Evolutionary conservation across 768 basidiomycete genomes (phyloP), one percentile per base, ranked within the genome.

Genomic region (Cantharellus cinnabarinus): DNA sequence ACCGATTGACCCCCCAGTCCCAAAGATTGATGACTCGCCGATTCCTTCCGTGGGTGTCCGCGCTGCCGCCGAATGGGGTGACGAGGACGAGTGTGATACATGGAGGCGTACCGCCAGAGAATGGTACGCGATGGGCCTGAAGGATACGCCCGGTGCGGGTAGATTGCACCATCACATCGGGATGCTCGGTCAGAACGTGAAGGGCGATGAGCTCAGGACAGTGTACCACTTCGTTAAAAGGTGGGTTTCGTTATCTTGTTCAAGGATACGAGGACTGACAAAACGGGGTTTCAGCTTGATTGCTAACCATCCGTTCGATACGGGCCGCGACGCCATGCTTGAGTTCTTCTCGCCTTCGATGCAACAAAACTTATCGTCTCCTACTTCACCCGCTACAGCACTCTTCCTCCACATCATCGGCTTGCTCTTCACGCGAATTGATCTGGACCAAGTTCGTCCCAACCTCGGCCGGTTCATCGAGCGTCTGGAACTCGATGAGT

Each of bases 171-270:
- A 97, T 67, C 89, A 97, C 66, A 71, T 99, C 10, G 95, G 91
- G 2, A 68, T 94, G 62, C 75, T 99, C 50, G 85, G 85, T 64
- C 77, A 87, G 35, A 90, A 94, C 67, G 80, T 79, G 29, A 83
- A 85, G 62, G 77, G 77, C 2, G 85, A 95, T 64, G 91, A 94
- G 62, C 68, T 90, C 15, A 75, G 85, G 5, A 83, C 82, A 0
- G 77, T 95, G 3, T 97, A 99, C 67, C 95, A 99, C 67, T 97
- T 93, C 63, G 78, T 82, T 4, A 95, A 95, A 71, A 94, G 93
- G 93, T 91, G 37, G 50, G 80, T 29, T 29, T 29, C 20, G 20
- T 29, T 29, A 29, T 29, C 20, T 29, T 29, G 20, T 29, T 29
- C 20, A 29, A 29, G 20, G 20, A 29, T 29, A 29, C 20, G 20